Percentiles rank a stretch among this genome's conserved stretches.
Evolutionary conservation across 495 filamentous ascomycete genomes (phyloP).

Genomic region (Sphaerosporella brunnea): DNA sequence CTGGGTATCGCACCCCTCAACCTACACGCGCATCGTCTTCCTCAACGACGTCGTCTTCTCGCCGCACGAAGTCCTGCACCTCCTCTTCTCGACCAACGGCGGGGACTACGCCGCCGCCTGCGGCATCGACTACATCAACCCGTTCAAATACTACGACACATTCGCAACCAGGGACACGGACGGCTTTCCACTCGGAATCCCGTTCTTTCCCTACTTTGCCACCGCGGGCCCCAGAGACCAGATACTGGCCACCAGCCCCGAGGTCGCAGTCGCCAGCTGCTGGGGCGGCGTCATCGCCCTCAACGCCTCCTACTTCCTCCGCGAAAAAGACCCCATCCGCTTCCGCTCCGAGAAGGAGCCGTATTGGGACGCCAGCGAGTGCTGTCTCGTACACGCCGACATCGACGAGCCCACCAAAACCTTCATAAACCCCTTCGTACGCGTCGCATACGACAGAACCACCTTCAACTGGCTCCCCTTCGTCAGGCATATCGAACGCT

Average conservation of each 20-base stretch:
- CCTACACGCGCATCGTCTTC: conserved; percentile 54
- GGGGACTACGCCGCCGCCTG: conserved; percentile 59
- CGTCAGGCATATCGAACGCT: conserved; percentile 40
- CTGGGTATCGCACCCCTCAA: conserved; percentile 26
- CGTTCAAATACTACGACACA: conserved; percentile 68
- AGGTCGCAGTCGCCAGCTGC: conserved; percentile 56
- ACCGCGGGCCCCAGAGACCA: conserved; percentile 44
- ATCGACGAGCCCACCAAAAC: conserved; percentile 40
- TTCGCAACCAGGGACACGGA: conserved; percentile 61
- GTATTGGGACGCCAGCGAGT: conserved; percentile 64
- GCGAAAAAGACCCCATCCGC: conserved; percentile 30
- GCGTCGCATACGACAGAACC: conserved; percentile 41
- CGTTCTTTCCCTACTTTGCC: conserved; percentile 61
- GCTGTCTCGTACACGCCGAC: conserved; percentile 54
- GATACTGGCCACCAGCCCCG: conserved; percentile 44
- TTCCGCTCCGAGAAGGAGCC: conserved; percentile 48
- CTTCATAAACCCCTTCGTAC: conserved; percentile 57
- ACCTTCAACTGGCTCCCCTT: conserved; percentile 40
- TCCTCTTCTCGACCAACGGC: conserved; percentile 58
- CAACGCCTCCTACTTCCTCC: conserved; percentile 44
- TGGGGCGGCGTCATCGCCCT: conserved; percentile 75
- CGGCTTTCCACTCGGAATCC: conserved; percentile 50
- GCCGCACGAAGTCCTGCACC: conserved; percentile 48
- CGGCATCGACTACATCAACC: conserved; percentile 56
- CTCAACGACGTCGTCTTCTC: conserved; percentile 62